phyloP scores from a whole-genome alignment of 1,284 basidiomycete genomes.

The Coniophora puteana region DNA sequence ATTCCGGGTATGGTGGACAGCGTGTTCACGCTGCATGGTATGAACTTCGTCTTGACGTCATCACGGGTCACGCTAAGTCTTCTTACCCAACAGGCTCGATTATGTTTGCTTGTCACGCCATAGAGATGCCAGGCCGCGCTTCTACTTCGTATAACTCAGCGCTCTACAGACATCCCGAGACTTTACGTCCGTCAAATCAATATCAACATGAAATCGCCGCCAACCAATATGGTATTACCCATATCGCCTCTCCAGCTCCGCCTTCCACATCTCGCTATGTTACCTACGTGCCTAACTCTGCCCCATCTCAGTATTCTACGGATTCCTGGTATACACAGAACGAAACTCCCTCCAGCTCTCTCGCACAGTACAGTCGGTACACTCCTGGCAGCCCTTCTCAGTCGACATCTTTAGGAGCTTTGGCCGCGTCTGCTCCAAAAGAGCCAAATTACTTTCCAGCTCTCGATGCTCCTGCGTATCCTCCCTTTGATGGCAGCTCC shows the following conservation, averaged over 20 bases:
- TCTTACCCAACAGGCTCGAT: conserved; percentile 52
- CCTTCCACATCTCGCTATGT: conserved; percentile 18
- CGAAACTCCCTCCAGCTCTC: conserved; percentile 31
- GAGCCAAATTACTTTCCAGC: conserved; percentile 40
- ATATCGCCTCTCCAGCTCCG: conserved; percentile 30
- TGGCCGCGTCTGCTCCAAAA: conserved; percentile 32
- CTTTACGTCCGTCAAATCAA: conserved; percentile 36
- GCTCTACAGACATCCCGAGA: conserved; percentile 31
- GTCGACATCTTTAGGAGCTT: no score
- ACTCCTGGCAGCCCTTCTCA: conserved; percentile 34
- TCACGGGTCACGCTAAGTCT: conserved; percentile 31
- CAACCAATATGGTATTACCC: no score
- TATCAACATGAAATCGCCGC: conserved; percentile 27
- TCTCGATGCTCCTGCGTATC: no score
- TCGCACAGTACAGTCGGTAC: conserved; percentile 37
- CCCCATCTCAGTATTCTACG: conserved; percentile 41
- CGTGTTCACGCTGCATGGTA: conserved; percentile 92
- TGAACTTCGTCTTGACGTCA: conserved; percentile 34
- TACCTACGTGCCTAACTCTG: conserved; percentile 22
- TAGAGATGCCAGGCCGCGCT: conserved; percentile 23
- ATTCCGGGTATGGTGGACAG: conserved; percentile 76
- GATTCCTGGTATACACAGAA: conserved; percentile 43
- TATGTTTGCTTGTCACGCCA: conserved; percentile 81
- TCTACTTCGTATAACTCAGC: conserved; percentile 22
- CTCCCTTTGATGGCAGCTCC: no score